These are phyloP conservation scores for Ballota nigra DNA, from an alignment of 257 asterid genomes.

Conservation along the genomic window DNA sequence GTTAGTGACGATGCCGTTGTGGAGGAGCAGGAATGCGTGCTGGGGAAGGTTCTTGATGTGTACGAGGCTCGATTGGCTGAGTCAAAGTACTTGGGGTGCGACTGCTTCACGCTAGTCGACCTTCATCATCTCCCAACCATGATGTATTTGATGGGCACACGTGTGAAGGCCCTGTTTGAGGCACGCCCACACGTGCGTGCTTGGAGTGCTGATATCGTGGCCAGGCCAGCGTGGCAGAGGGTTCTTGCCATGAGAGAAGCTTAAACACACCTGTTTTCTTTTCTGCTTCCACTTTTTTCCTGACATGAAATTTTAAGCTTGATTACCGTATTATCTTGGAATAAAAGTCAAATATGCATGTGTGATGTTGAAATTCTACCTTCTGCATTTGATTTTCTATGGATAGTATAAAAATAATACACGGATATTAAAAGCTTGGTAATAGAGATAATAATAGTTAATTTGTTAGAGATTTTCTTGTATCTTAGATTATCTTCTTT, in stretches of 20 bases:
- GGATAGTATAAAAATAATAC: not conserved
- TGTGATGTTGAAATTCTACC: not conserved
- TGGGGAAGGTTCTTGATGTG: constrained; percentile 50
- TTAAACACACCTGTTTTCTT: not conserved
- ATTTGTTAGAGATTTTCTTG: too few relatives aligned
- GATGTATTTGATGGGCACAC: constrained; percentile 34
- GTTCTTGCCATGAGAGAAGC: constrained; percentile 29
- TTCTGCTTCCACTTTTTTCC: constrained; percentile 7
- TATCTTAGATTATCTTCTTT: too few relatives aligned
- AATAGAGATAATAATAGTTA: too few relatives aligned
- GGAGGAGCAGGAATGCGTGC: constrained; percentile 23
- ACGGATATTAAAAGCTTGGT: not conserved
- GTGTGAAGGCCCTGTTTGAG: constrained; percentile 33
- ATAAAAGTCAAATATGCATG: not conserved
- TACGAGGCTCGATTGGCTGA: constrained; percentile 46
- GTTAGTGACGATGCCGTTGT: constrained; percentile 36
- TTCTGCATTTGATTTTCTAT: not conserved
- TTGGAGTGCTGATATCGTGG: constrained; percentile 52
- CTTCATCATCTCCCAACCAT: constrained; percentile 51
- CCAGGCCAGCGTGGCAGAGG: constrained; percentile 69
- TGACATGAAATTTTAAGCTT: not conserved
- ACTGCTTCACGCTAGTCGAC: constrained; percentile 51
- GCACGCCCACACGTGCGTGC: constrained; percentile 48
- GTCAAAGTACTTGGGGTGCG: constrained; percentile 58
- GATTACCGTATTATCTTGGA: not conserved